Evolutionary conservation across 164 flowering plant genomes (phyloP).

Genomic region (Taxillus chinensis): DNA sequence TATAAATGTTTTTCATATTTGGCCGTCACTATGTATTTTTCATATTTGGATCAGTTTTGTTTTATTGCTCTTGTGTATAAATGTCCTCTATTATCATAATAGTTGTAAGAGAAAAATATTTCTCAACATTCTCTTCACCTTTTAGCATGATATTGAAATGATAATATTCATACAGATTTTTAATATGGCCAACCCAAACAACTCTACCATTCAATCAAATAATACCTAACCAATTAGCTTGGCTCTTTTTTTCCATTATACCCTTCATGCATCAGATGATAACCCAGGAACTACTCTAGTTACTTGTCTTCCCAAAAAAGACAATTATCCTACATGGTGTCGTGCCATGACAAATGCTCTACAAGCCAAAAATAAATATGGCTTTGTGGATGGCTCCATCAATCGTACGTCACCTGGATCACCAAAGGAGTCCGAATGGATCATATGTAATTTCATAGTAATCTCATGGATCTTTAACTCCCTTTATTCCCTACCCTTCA

Average conservation of each 20-base stretch:
- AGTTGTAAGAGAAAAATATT: too few relatives aligned
- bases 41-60: too few relatives aligned
- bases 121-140: too few relatives aligned
- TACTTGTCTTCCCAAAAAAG: background rate
- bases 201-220: background rate
- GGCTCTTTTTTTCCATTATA: background rate
- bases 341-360: background rate
- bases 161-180: too few relatives aligned
- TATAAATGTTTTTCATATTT: too few relatives aligned
- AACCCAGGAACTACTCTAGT: background rate
- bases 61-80: too few relatives aligned
- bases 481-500: conserved; percentile 1
- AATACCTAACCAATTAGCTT: background rate
- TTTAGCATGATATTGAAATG: too few relatives aligned
- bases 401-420: background rate
- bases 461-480: conserved; percentile 1
- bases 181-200: too few relatives aligned
- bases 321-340: background rate
- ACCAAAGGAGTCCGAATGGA: background rate
- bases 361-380: background rate
- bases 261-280: background rate
- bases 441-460: background rate
- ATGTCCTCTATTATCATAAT: too few relatives aligned
- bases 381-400: conserved; percentile 1
- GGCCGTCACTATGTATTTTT: too few relatives aligned